These are phyloP conservation scores for Lagenidium sp. DNA, from an alignment of 352 stramenopile species.

Conservation along the genomic window DNA sequence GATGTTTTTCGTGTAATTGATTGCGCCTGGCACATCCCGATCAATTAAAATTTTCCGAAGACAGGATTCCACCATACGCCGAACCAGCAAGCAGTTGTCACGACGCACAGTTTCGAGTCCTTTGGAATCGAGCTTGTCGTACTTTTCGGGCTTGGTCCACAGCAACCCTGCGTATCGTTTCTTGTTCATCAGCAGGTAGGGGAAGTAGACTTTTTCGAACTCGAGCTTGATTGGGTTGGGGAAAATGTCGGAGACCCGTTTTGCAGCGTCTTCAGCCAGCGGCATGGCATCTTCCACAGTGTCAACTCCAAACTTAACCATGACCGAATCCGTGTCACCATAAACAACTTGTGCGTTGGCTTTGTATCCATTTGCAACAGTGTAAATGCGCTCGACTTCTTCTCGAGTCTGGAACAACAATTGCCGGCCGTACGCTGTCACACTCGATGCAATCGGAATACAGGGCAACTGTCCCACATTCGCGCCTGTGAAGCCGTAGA, in stretches of 20 bases:
- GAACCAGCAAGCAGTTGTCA: constrained; percentile 98
- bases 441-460: constrained; percentile 97
- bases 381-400: constrained; percentile 96
- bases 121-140: constrained; percentile 98
- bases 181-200: constrained; percentile 99
- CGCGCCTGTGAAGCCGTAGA: constrained; percentile 99
- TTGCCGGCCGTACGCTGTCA: constrained; percentile 97
- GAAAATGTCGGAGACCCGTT: constrained; percentile 95
- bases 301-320: constrained; percentile 98
- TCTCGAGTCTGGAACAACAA: constrained; percentile 96
- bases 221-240: constrained; percentile 96
- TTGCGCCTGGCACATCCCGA: constrained; percentile 91
- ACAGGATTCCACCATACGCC: constrained; percentile 96
- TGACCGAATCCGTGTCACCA: constrained; percentile 99
- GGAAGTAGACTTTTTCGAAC: constrained; percentile 99
- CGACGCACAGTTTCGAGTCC: constrained; percentile 98
- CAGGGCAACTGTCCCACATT: constrained; percentile 98
- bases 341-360: constrained; percentile 97
- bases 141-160: constrained; percentile 91
- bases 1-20: constrained; percentile 96
- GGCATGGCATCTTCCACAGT: constrained; percentile 97
- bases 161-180: constrained; percentile 89
- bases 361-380: constrained; percentile 89
- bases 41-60: constrained; percentile 99
- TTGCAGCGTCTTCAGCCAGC: constrained; percentile 94